Base-by-base conservation (phyloP, 805 yeast genomes). In the Yarrowia divulgata region DNA sequence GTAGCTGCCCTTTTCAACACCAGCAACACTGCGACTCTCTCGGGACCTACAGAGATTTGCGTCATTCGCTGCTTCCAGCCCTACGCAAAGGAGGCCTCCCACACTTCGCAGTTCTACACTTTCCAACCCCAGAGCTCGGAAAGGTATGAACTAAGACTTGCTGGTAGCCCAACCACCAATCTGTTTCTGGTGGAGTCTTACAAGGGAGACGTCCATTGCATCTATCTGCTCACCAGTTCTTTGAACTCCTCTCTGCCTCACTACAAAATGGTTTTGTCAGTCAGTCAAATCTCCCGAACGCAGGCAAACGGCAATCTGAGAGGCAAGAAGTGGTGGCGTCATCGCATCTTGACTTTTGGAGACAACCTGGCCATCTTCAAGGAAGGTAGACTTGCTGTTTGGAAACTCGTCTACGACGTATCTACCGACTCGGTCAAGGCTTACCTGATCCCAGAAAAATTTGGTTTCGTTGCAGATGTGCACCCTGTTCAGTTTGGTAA, bases 111-210 rank as follows among this genome's bases (percentile, higher is more conserved):
- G 18, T 48, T 34, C 32, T 49, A 35, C 50, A 37, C 32, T 4
- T 63, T 63, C 6, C 9, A n/a, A 2, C 57, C 68, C 9, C 66
- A 60, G 46, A n/a, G 32, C 13, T 29, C 23, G 32, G 32, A 35
- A 5, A 63, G 37, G 32, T 63, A 48, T 39, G 8, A 7, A 29
- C 39, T 48, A 12, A 18, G 29, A 2, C 32, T 63, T 13, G 68
- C 68, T 14, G 68, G 68, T 2, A 37, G 37, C 13, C 68, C 68
- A 6, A 48, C 19, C 3, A n/a, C 46, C 19, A 63, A 63, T 8
- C 57, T 63, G n/a, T 63, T 63, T 39, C 46, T 63, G 29, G 48
- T 63, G 37, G 68, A 63, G 37, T 63, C 68, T 1, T 49, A 63
- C 55, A 34, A 35, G 14, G 9, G 10, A 1, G 58, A 63, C n/a